Evolutionary conservation across 352 stramenopile genomes (phyloP).

Genomic region (Phytophthora podocarpi): DNA sequence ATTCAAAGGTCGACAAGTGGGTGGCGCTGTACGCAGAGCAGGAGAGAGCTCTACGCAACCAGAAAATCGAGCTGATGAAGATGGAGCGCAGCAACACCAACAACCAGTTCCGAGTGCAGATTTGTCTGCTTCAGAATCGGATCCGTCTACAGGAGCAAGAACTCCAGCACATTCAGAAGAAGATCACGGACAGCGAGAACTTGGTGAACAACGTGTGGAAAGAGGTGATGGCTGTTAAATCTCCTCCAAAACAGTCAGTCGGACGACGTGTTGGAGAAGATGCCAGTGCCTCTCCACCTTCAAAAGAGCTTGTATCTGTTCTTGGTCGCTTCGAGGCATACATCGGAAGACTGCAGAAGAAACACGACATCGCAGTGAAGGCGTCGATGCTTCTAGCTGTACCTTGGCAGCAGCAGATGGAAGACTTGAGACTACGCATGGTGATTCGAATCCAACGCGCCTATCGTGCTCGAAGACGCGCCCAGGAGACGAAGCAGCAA

Average conservation of each 20-base stretch:
- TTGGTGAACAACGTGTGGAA: conserved; percentile 70
- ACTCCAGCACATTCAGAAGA: conserved; percentile 55
- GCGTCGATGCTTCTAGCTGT: conserved; percentile 53
- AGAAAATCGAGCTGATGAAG: conserved; percentile 68
- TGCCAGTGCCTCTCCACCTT: conserved; percentile 10
- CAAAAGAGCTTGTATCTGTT: conserved; percentile 55
- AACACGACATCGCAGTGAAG: conserved; percentile 64
- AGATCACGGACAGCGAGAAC: conserved; percentile 53
- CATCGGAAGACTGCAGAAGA: conserved; percentile 56
- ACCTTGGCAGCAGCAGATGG: conserved; percentile 76
- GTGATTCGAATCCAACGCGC: conserved; percentile 74
- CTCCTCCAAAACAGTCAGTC: conserved; percentile 7
- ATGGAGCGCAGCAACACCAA: conserved; percentile 57
- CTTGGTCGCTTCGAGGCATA: conserved; percentile 64
- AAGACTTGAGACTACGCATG: conserved; percentile 70
- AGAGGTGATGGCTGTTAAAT: conserved; percentile 41
- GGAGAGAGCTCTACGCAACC: conserved; percentile 53
- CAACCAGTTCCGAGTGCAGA: conserved; percentile 59
- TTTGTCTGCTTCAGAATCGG: conserved; percentile 62
- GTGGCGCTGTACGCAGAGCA: conserved; percentile 47
- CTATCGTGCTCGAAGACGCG: conserved; percentile 52
- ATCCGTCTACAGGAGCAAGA: conserved; percentile 68
- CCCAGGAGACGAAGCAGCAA: conserved; percentile 48
- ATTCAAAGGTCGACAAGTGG: conserved; percentile 60
- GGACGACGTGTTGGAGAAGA: background rate